Conservation (phyloP, 805 yeast genomes). For the Metschnikowia koreensis region DNA sequence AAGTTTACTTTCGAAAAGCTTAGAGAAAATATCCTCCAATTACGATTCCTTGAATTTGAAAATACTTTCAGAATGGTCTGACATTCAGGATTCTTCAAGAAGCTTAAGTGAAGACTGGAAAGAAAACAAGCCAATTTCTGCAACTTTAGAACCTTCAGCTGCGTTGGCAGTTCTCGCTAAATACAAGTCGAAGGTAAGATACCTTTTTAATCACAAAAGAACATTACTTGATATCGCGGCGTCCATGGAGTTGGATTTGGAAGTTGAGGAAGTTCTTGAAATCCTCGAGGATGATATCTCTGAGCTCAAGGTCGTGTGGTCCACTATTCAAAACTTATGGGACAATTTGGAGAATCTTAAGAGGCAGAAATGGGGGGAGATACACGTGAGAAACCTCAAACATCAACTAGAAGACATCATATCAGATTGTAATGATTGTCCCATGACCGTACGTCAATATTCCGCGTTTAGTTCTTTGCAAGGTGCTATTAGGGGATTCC, state of each 20-base stretch:
- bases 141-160: conserved; percentile 35
- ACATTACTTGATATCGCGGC: conserved; percentile 20
- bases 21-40: conserved; percentile 39
- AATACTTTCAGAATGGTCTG: conserved; percentile 39
- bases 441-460: conserved; percentile 61
- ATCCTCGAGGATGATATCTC: conserved; percentile 46
- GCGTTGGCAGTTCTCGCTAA: conserved; percentile 43
- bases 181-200: conserved; percentile 29
- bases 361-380: conserved; percentile 46
- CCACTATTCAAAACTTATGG: conserved; percentile 53
- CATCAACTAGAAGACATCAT: conserved; percentile 51
- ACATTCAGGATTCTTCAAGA: conserved; percentile 31
- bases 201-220: background rate
- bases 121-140: conserved; percentile 45
- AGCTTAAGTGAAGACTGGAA: conserved; percentile 48
- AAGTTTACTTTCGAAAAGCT: conserved; percentile 37
- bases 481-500: conserved; percentile 37
- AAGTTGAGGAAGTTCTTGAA: conserved; percentile 25
- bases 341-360: conserved; percentile 44
- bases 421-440: conserved; percentile 47
- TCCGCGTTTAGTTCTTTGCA: conserved; percentile 65
- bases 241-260: conserved; percentile 33
- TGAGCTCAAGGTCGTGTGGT: conserved; percentile 65
- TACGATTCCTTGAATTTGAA: conserved; percentile 41
- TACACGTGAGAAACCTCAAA: conserved; percentile 46